Conservation (phyloP, 495 filamentous ascomycete species). For the Aspergillus mulundensis region DNA sequence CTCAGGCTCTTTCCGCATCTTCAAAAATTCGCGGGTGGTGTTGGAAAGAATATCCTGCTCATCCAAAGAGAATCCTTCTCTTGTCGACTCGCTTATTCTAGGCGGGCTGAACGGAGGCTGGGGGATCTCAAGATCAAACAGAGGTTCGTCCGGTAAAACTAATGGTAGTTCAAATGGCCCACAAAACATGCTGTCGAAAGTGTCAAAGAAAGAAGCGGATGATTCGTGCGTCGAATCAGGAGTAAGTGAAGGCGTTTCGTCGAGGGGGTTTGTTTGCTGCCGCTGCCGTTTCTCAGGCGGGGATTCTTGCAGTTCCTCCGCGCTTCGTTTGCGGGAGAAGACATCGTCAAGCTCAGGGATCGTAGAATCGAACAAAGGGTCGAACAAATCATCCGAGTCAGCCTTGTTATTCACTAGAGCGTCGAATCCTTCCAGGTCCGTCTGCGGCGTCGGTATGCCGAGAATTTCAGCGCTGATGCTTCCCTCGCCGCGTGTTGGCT, state of each 20-base stretch:
- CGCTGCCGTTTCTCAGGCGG: constrained; percentile 19
- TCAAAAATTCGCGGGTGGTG: constrained; percentile 19
- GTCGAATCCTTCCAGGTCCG: neutral
- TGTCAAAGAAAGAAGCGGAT: constrained; percentile 20
- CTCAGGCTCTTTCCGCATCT: constrained; percentile 12
- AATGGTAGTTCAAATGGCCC: constrained; percentile 14
- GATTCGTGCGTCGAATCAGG: constrained; percentile 19
- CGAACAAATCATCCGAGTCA: constrained; percentile 10
- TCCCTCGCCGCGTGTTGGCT: neutral
- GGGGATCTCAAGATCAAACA: neutral
- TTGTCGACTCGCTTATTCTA: constrained; percentile 19
- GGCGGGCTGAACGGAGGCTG: neutral
- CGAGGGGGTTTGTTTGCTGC: constrained; percentile 16
- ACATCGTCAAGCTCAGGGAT: constrained; percentile 19
- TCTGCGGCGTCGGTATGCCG: neutral
- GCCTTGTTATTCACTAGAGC: neutral
- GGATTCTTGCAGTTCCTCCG: constrained; percentile 16
- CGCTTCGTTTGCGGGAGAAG: constrained; percentile 23
- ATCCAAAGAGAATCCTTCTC: constrained; percentile 20
- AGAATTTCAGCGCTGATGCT: neutral
- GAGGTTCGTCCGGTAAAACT: neutral
- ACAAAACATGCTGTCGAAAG: constrained; percentile 20
- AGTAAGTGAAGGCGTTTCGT: constrained; percentile 22
- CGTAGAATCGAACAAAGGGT: constrained; percentile 20
- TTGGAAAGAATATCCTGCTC: constrained; percentile 16